Percentiles rank a stretch among this genome's conserved stretches.
Evolutionary conservation across 495 filamentous ascomycete genomes (phyloP).

Genomic region (Penicillium steckii): DNA sequence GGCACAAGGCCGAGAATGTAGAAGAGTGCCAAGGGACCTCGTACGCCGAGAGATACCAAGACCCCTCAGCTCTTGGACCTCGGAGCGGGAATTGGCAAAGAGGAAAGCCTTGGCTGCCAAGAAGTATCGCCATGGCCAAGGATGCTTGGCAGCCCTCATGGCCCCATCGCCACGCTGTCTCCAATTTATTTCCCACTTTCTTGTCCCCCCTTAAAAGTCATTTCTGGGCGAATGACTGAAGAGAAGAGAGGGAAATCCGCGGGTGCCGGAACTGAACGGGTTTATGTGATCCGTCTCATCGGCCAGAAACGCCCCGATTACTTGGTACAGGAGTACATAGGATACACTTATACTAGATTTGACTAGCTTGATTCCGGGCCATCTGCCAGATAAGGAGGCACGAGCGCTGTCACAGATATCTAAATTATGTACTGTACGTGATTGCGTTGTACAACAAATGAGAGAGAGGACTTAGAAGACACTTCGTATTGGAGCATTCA

Average conservation of each 20-base stretch:
- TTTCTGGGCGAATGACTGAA: too few species aligned
- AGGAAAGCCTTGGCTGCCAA: slow-evolving; percentile 35
- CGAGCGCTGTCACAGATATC: too few species aligned
- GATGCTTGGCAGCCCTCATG: slow-evolving; percentile 18
- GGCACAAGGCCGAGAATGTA: not conserved
- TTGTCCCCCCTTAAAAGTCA: too few species aligned
- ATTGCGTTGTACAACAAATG: too few species aligned
- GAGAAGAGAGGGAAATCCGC: not conserved
- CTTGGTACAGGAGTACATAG: not conserved
- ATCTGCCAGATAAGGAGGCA: not conserved
- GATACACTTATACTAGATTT: not conserved
- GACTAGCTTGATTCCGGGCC: too few species aligned
- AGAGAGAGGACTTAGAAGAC: too few species aligned
- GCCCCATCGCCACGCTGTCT: not conserved
- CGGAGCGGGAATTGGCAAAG: slow-evolving; percentile 34
- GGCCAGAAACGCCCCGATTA: not conserved
- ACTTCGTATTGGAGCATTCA: not conserved
- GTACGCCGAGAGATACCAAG: slow-evolving; percentile 10
- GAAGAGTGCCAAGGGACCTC: not conserved
- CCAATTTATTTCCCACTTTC: too few species aligned
- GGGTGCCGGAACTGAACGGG: not conserved
- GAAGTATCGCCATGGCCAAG: slow-evolving; percentile 19
- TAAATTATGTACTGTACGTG: too few species aligned
- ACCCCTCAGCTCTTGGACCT: slow-evolving; percentile 14
- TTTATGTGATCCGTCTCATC: not conserved